A percentile compares a stretch with the other conserved stretches of the same genome.
Evolutionary conservation across 176 grass and related monocot genomes (phyloP).

Genomic region (Triticum monococcum): DNA sequence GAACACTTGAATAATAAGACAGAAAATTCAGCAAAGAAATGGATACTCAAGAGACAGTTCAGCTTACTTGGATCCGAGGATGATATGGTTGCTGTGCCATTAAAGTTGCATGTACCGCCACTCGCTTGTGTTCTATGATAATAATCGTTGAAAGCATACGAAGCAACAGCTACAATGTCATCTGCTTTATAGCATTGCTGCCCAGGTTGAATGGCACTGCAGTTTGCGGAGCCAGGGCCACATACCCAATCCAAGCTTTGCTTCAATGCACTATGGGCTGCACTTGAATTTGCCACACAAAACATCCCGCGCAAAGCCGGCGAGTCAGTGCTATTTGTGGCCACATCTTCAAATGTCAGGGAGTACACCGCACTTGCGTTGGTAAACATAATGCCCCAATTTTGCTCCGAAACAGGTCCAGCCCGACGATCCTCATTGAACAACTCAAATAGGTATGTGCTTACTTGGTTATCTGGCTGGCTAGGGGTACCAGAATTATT

Average conservation of each 20-base stretch:
- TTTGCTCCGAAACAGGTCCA: constrained; percentile 72
- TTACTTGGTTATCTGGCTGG: constrained; percentile 71
- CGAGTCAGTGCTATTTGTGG: constrained; percentile 49
- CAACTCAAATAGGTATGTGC: constrained; percentile 79
- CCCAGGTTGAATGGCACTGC: constrained; percentile 83
- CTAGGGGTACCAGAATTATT: constrained; percentile 90
- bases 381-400: constrained; percentile 83
- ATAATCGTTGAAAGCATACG: constrained; percentile 95
- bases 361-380: constrained; percentile 67
- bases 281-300: constrained; percentile 88
- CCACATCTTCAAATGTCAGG: constrained; percentile 64
- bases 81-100: constrained; percentile 81
- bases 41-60: constrained; percentile 2
- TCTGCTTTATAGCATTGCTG: constrained; percentile 78
- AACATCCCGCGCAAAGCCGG: constrained; percentile 63
- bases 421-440: constrained; percentile 83
- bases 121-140: constrained; percentile 90
- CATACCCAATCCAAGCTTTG: constrained; percentile 98
- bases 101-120: constrained; percentile 92
- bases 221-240: constrained; percentile 95
- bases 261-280: constrained; percentile 59
- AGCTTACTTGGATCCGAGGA: constrained; percentile 92
- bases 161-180: constrained; percentile 81
- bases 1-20: not conserved
- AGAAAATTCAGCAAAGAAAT: not conserved